Percentiles rank a stretch among this genome's conserved stretches.
Conservation (phyloP, 441 rosid species). For the Populus trichocarpa region DNA sequence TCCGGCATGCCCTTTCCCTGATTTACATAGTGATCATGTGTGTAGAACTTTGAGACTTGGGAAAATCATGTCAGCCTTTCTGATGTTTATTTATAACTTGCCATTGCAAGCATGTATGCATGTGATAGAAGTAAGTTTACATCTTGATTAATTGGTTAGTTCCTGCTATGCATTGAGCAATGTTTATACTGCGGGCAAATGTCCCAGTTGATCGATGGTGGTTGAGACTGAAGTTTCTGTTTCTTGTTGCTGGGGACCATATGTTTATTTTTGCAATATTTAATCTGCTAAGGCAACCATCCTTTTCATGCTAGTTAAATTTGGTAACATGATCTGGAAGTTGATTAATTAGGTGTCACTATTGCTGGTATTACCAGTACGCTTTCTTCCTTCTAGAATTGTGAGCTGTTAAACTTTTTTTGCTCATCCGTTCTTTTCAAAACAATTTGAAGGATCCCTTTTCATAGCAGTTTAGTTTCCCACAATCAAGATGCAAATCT, state of each 20-base stretch:
- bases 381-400: background rate
- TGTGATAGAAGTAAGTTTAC: background rate
- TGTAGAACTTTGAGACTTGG: background rate
- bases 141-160: background rate
- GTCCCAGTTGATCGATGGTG: conserved; percentile 99
- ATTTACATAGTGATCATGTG: conserved; percentile 3
- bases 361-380: background rate
- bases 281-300: conserved; percentile 67
- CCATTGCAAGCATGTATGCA: background rate
- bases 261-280: conserved; percentile 84
- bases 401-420: background rate
- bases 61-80: background rate
- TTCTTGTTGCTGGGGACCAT: conserved; percentile 95
- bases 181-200: conserved; percentile 87
- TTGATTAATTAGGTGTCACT: background rate
- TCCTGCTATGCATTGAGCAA: conserved; percentile 38
- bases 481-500: background rate
- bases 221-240: conserved; percentile 96
- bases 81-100: background rate
- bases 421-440: background rate
- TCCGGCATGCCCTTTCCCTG: conserved; percentile 11
- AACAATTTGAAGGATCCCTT: background rate
- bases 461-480: background rate
- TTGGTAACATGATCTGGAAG: conserved; percentile 1
- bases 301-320: background rate